Evolutionary conservation across 139 green algal species (phyloP).

Genomic region (Picochlorum sp.): DNA sequence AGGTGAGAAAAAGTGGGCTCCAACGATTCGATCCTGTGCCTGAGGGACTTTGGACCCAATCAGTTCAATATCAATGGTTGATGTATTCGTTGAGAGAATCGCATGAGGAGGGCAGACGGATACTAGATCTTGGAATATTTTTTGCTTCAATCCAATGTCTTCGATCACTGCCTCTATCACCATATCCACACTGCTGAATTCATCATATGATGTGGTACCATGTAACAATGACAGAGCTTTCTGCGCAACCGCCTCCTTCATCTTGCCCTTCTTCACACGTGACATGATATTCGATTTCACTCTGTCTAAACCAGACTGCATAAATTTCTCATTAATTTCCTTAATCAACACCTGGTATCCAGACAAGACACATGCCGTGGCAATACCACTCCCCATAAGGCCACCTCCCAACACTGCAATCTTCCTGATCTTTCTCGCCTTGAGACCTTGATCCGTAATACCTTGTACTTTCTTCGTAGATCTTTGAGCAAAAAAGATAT

Average conservation of each 20-base stretch:
- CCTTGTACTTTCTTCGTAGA: slow-evolving; percentile 82
- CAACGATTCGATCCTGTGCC: slow-evolving; percentile 72
- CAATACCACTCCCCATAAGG: slow-evolving; percentile 96
- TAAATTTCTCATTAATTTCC: slow-evolving; percentile 95
- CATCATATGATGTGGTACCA: slow-evolving; percentile 69
- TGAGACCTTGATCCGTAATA: slow-evolving; percentile 79
- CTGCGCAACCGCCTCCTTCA: slow-evolving; percentile 53
- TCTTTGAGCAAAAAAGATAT: slow-evolving; percentile 97
- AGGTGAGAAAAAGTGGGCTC: slow-evolving; percentile 92
- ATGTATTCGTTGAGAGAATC: slow-evolving; percentile 98
- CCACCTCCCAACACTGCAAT: slow-evolving; percentile 92
- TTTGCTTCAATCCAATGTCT: slow-evolving; percentile 89
- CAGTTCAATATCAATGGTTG: slow-evolving; percentile 93
- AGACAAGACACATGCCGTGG: slow-evolving; percentile 68
- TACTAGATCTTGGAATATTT: slow-evolving; percentile 78
- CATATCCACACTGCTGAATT: slow-evolving; percentile 83
- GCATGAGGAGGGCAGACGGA: slow-evolving; percentile 54
- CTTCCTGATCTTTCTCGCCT: slow-evolving; percentile 56
- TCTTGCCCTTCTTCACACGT: slow-evolving; percentile 84
- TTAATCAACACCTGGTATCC: slow-evolving; percentile 86
- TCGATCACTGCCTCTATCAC: slow-evolving; percentile 98
- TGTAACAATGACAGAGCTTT: slow-evolving; percentile 48
- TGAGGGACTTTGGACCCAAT: slow-evolving; percentile 51
- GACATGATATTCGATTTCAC: slow-evolving; percentile 80
- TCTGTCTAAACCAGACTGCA: slow-evolving; percentile 79